Percentiles rank a stretch among this genome's conserved stretches.
Evolutionary conservation across 106 monocot genomes (phyloP).

Genomic region (Amphibolis antarctica): DNA sequence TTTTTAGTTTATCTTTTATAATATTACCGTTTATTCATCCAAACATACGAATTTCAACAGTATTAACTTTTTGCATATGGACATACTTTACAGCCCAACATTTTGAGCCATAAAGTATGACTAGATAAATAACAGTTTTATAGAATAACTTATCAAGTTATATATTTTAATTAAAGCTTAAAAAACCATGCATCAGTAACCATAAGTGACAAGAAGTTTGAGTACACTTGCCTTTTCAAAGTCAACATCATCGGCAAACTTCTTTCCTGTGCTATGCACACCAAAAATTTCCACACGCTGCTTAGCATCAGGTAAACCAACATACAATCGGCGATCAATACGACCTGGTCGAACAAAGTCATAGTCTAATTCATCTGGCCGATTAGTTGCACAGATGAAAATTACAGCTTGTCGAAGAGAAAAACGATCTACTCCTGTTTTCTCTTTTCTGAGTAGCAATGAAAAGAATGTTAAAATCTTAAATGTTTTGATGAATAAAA

Average conservation of each 20-base stretch:
- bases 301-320: slow-evolving; percentile 77
- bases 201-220: not conserved
- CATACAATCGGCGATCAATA: slow-evolving; percentile 64
- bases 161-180: not conserved
- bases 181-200: not conserved
- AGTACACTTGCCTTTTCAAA: slow-evolving; percentile 41
- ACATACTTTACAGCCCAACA: no score
- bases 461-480: not conserved
- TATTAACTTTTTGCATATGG: no score
- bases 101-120: no score
- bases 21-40: no score
- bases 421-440: slow-evolving; percentile 68
- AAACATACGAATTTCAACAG: no score
- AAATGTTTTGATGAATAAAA: no score
- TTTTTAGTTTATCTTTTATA: no score
- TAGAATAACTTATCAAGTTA: no score
- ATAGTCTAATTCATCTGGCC: slow-evolving; percentile 74
- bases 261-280: slow-evolving; percentile 71
- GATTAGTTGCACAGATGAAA: slow-evolving; percentile 86
- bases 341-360: slow-evolving; percentile 68
- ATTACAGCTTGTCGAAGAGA: slow-evolving; percentile 82
- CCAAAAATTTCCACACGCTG: slow-evolving; percentile 61
- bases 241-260: slow-evolving; percentile 54
- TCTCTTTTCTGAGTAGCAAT: slow-evolving; percentile 45
- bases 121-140: no score